Base-by-base conservation (phyloP, 148 eudicot species). In the Amaranthus palmeri region DNA sequence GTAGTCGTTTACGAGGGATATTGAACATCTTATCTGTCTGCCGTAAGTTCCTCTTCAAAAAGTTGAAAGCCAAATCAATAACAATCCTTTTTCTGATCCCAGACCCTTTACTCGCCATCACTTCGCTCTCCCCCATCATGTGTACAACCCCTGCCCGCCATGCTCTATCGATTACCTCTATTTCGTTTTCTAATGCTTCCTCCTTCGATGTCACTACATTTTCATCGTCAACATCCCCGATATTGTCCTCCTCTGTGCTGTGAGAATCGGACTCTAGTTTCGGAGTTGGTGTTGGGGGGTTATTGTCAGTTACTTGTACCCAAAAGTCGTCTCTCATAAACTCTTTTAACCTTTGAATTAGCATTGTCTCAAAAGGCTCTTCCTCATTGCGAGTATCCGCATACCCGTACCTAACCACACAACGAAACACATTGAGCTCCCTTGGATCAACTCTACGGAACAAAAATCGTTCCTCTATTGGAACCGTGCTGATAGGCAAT, bases 391-490 rank as follows among this genome's bases (percentile, higher is more conserved):
- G 75, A 18, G 60, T 66, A 57, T 90, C 96, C 4, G 77, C 86
- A 74, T 88, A 90, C 25, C 96, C 96, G 13, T 86, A 82, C 61
- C 96, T 75, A 6, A 83, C 90, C 8, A 86, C 85, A 63, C 96
- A 91, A 7, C 93, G 83, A 17, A 82, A 88, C 43, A 91, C 84
- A 4, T 78, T 72, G 8, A 88, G 78, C n/a, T 85, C 86, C 45
- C 73, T 74, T 0, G 92, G 93, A 13, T 82, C 60, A 1, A 91
- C 88, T 46, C 89, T 78, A 18, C 91, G 83, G 42, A 91, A 91
- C 7, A 91, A 64, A 55, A 88, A 86, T 42, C 87, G 79, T 44
- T 88, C 91, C 60, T 85, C 93, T 0, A 57, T 42, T 5, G 88
- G 87, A 3, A 91, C 88, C 73, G 83, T 87, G 76, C 85, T 84